phyloP scores from a whole-genome alignment of 2,329 filamentous ascomycete genomes.

The Sclerotiophoma versabilis region DNA sequence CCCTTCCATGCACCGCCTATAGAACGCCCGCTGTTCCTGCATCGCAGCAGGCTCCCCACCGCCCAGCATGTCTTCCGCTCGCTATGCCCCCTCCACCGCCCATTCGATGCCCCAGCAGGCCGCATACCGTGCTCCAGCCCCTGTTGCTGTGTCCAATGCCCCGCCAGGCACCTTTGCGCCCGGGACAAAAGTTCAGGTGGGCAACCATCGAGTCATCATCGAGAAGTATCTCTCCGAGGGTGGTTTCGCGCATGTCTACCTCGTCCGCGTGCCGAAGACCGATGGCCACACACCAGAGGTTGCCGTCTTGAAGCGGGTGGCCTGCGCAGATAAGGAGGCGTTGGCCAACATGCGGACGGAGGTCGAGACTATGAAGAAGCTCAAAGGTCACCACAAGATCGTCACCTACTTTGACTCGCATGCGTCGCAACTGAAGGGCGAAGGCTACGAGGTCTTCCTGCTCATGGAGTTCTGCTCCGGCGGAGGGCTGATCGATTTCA shows the following conservation, averaged over 20 bases:
- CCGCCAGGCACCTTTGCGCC: constrained; percentile 82
- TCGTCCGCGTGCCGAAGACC: constrained; percentile 79
- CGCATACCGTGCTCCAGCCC: constrained; percentile 44
- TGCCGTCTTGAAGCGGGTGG: constrained; percentile 91
- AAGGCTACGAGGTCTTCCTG: constrained; percentile 96
- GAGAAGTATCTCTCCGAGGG: constrained; percentile 98
- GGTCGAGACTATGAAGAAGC: constrained; percentile 99
- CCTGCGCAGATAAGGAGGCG: constrained; percentile 93
- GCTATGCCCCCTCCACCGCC: constrained; percentile 46
- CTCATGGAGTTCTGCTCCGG: constrained; percentile 98
- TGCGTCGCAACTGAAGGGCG: constrained; percentile 88
- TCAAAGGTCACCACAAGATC: constrained; percentile 95
- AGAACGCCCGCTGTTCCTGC: constrained; percentile 40
- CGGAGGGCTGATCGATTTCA: constrained; percentile 96
- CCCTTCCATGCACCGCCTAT: constrained; percentile 42
- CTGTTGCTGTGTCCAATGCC: constrained; percentile 44
- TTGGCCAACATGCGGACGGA: constrained; percentile 96
- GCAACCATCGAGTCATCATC: constrained; percentile 88
- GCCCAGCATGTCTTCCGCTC: constrained; percentile 50
- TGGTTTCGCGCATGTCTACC: constrained; percentile 97
- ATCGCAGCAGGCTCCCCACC: constrained; percentile 44
- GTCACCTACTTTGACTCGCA: constrained; percentile 99
- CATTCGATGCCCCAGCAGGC: constrained; percentile 46
- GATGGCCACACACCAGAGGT: constrained; percentile 78
- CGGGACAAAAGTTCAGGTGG: constrained; percentile 96